These are phyloP conservation scores for Silene latifolia DNA, from an alignment of 148 eudicot species.

Conservation along the genomic window DNA sequence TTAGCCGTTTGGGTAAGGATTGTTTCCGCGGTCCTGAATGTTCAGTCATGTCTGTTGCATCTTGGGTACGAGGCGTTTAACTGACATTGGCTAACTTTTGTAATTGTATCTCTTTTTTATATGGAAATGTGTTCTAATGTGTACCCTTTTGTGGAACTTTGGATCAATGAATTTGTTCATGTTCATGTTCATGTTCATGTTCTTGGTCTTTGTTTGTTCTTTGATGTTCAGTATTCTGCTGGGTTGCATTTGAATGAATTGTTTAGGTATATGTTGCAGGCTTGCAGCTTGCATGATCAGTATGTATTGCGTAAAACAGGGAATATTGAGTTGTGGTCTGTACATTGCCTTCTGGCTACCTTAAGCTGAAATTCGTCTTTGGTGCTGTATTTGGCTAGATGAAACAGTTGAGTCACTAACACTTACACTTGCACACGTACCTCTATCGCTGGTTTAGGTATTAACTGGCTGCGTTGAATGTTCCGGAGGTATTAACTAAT, in stretches of 20 bases:
- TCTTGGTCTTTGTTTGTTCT: too few species aligned
- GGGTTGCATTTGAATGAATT: too few species aligned
- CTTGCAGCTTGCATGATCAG: too few species aligned
- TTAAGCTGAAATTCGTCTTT: too few species aligned
- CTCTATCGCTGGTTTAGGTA: too few species aligned
- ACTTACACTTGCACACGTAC: not conserved
- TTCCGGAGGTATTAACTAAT: too few species aligned
- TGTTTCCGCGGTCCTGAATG: constrained; percentile 30
- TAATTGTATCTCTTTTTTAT: constrained; percentile 26
- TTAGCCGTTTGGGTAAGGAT: constrained; percentile 13
- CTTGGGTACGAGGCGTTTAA: constrained; percentile 15
- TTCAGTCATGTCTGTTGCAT: constrained; percentile 43
- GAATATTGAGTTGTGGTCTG: too few species aligned
- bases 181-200: constrained; percentile 10
- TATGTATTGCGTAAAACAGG: too few species aligned
- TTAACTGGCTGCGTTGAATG: too few species aligned
- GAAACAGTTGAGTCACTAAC: not conserved
- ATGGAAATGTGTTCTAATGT: constrained; percentile 32
- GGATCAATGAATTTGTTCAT: constrained; percentile 37
- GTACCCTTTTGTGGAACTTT: constrained; percentile 37
- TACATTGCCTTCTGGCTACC: too few species aligned
- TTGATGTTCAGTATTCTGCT: too few species aligned
- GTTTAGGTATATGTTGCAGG: too few species aligned
- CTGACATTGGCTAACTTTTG: constrained; percentile 27
- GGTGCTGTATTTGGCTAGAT: not conserved